Evolutionary conservation across 1,139 yeast species (phyloP).

Genomic region (Saccharomycopsis hybrid): DNA sequence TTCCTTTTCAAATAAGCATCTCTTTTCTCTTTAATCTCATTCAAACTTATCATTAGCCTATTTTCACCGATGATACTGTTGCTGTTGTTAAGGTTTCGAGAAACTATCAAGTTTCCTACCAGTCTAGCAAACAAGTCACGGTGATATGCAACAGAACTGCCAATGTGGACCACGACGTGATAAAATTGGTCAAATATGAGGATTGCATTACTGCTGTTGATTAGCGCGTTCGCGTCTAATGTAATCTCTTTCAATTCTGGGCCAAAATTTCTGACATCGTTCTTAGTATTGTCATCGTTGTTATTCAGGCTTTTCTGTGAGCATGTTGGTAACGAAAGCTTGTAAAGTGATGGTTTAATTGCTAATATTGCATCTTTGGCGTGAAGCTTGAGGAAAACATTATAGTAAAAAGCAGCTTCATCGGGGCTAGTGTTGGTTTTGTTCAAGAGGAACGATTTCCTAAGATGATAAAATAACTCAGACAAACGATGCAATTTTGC

Average conservation of each 20-base stretch:
- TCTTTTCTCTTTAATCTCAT: not conserved
- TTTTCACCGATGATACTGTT: slow-evolving; percentile 22
- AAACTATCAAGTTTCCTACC: not conserved
- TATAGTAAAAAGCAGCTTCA: slow-evolving; percentile 62
- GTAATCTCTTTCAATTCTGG: slow-evolving; percentile 31
- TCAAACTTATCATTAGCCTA: too few relatives aligned
- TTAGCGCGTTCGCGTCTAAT: slow-evolving; percentile 53
- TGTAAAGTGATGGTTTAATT: not conserved
- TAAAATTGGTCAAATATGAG: slow-evolving; percentile 58
- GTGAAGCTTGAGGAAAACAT: slow-evolving; percentile 31
- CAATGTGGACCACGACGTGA: slow-evolving; percentile 60
- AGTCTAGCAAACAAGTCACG: slow-evolving; percentile 7
- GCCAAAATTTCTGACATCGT: too few relatives aligned
- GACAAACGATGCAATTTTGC: slow-evolving; percentile 49
- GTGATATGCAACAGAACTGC: slow-evolving; percentile 53
- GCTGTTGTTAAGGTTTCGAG: slow-evolving; percentile 27
- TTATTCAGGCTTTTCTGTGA: not conserved
- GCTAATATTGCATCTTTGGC: too few relatives aligned
- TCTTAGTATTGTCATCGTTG: not conserved
- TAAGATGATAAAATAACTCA: slow-evolving; percentile 55
- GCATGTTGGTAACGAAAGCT: not conserved
- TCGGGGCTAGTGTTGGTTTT: slow-evolving; percentile 67
- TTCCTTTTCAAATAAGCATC: not conserved
- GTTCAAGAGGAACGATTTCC: slow-evolving; percentile 61
- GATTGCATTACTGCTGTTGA: slow-evolving; percentile 43